phyloP scores from a whole-genome alignment of 1,284 basidiomycete species.

The Ceratobasidium sp. region DNA sequence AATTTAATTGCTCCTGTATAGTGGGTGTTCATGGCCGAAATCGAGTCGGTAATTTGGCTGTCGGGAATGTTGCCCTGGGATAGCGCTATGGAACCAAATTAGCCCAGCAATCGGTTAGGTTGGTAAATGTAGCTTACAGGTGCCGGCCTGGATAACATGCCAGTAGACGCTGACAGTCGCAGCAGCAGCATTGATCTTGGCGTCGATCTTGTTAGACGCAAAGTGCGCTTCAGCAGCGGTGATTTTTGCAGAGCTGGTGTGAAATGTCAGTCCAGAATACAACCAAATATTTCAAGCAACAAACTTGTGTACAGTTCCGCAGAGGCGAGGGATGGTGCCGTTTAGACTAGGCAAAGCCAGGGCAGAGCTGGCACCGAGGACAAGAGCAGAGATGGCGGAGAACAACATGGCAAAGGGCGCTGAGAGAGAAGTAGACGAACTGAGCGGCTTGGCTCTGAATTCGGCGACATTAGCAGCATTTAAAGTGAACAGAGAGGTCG shows the following conservation, averaged over 20 bases:
- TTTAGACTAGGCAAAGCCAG: conserved; percentile 42
- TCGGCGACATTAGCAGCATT: background rate
- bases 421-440: conserved; percentile 3
- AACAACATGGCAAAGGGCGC: conserved; percentile 35
- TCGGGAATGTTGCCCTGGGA: conserved; percentile 64
- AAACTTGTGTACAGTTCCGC: conserved; percentile 40
- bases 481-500: background rate
- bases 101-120: background rate
- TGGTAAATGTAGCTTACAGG: background rate
- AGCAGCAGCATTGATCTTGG: conserved; percentile 23
- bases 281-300: conserved; percentile 2
- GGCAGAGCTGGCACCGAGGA: conserved; percentile 39
- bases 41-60: conserved; percentile 60
- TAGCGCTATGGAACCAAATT: conserved; percentile 50
- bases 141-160: conserved; percentile 63
- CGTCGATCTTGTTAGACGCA: conserved; percentile 27
- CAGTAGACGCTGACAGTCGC: conserved; percentile 59
- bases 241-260: conserved; percentile 18
- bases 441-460: conserved; percentile 4
- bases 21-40: conserved; percentile 63
- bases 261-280: background rate
- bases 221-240: conserved; percentile 57
- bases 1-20: conserved; percentile 57
- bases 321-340: conserved; percentile 31
- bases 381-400: conserved; percentile 27